Evolutionary conservation across 1,284 basidiomycete species (phyloP), one percentile per base, ranked within the genome.

Genomic region (Boletus albobrunnescens): DNA sequence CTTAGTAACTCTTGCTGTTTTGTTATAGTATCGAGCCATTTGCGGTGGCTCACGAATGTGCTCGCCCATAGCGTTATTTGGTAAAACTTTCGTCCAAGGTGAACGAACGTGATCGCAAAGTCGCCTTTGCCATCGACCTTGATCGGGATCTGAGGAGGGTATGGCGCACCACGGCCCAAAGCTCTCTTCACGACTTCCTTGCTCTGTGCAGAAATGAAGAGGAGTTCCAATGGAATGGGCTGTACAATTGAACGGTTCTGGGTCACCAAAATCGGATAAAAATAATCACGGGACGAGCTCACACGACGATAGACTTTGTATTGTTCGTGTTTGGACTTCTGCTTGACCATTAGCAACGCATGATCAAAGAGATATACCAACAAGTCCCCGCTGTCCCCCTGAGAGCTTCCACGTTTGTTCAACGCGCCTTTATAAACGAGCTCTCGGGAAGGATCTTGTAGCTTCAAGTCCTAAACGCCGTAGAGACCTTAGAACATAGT

Each of bases 291-390:
- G 33, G 30, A 6, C 22, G 22, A 17, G 11, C 87, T 64, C 62
- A 94, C 92, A 58, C 89, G 82, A 56, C 94, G 86, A 65, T 96
- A 96, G 19, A 98, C 95, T 65, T 93, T 93, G 69, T 84, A 88
- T 60, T 94, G 89, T 57, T 98, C 94, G 47, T 86, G 84, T 68
- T 95, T 94, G 68, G 87, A 89, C 74, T 85, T 94, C 59, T 90
- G 80, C 73, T 99, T 99, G 55, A 91, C 94, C 79, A 99, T 91
- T 37, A 99, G 73, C 44, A 99, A 71, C 1, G 94, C 94, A 69
- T 99, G 95, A 66, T 99, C 96, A 62, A 99, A 97, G 56, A 99
- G 71, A 74, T 96, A 97, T 5, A 96, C 88, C 58, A 93, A 82
- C 46, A 98, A 74, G 65, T 99, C 95, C 7, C 93, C 87, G 54